Conservation (phyloP, 176 grass and related monocot genomes). For the Poa pratensis region DNA sequence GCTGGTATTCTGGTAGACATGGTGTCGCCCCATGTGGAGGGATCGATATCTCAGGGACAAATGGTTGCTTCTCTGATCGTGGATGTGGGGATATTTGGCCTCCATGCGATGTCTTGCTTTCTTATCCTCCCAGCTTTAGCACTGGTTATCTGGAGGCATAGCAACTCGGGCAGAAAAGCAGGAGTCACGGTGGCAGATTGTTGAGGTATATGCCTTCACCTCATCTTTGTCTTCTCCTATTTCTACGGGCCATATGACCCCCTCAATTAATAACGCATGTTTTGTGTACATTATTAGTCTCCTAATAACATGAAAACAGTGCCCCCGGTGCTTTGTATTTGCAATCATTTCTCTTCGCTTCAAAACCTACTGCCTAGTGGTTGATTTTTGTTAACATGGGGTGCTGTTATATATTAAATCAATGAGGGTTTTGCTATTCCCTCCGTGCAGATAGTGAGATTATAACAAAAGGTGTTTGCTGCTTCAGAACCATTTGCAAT, state of each 20-base stretch:
- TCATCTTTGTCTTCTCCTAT: not conserved
- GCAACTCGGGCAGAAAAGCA: not conserved
- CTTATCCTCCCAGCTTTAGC: not conserved
- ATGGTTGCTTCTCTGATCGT: not conserved
- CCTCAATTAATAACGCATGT: not conserved
- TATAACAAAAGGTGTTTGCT: not conserved
- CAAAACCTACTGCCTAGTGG: not conserved
- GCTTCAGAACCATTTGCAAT: not conserved
- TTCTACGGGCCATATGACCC: not conserved
- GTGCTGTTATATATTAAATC: not conserved
- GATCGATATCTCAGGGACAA: not conserved
- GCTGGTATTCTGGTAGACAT: not conserved
- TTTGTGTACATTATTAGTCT: not conserved
- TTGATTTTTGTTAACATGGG: not conserved
- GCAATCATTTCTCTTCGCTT: not conserved
- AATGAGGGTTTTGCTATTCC: not conserved
- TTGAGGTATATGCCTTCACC: not conserved
- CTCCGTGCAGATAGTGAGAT: not conserved
- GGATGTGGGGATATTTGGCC: not conserved
- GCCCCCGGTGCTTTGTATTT: not conserved
- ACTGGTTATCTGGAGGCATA: not conserved
- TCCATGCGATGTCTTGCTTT: not conserved
- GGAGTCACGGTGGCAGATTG: not conserved
- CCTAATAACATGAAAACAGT: slow-evolving; percentile 7
- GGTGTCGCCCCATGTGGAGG: not conserved